A percentile compares a stretch with the other conserved stretches of the same genome.
Evolutionary conservation across 2,329 filamentous ascomycete species (phyloP).

Genomic region (Penicillium occitanis): DNA sequence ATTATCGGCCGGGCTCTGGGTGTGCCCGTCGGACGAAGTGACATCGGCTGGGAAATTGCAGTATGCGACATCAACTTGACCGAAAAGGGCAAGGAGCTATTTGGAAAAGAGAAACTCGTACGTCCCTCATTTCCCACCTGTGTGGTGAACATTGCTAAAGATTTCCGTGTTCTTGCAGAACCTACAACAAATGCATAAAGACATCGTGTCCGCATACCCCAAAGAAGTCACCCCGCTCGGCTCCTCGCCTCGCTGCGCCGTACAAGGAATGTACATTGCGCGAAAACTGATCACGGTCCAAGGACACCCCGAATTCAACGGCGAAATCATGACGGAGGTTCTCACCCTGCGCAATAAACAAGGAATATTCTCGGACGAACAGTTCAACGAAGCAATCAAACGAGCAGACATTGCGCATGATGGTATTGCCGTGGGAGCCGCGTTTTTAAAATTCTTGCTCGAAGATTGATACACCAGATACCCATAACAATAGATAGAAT

Average conservation of each 20-base stretch:
- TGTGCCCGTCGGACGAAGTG: conserved; percentile 64
- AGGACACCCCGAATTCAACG: conserved; percentile 80
- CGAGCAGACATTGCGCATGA: conserved; percentile 71
- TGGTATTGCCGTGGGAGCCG: conserved; percentile 70
- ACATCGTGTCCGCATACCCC: conserved; percentile 68
- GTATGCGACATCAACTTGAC: conserved; percentile 70
- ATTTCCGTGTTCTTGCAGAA: conserved; percentile 27
- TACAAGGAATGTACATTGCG: conserved; percentile 77
- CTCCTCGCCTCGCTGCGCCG: conserved; percentile 63
- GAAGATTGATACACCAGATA: conserved; percentile 43
- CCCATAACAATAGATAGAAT: conserved; percentile 16
- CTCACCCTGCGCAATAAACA: conserved; percentile 10
- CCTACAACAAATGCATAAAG: conserved; percentile 83
- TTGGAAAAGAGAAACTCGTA: conserved; percentile 64
- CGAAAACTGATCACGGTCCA: conserved; percentile 72
- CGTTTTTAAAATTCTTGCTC: conserved; percentile 74
- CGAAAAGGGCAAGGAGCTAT: conserved; percentile 67
- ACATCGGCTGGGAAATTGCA: conserved; percentile 76
- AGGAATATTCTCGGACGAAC: conserved; percentile 64
- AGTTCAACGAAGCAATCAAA: conserved; percentile 67
- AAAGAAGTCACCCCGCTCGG: conserved; percentile 63
- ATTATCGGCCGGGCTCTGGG: conserved; percentile 74
- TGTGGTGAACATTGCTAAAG: background rate
- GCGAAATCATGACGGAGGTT: conserved; percentile 19
- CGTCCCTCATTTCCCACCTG: conserved; percentile 24